Evolutionary conservation across 2,329 filamentous ascomycete species (phyloP), one percentile per base, ranked within the genome.

Genomic region (Amylocarpus encephaloides): DNA sequence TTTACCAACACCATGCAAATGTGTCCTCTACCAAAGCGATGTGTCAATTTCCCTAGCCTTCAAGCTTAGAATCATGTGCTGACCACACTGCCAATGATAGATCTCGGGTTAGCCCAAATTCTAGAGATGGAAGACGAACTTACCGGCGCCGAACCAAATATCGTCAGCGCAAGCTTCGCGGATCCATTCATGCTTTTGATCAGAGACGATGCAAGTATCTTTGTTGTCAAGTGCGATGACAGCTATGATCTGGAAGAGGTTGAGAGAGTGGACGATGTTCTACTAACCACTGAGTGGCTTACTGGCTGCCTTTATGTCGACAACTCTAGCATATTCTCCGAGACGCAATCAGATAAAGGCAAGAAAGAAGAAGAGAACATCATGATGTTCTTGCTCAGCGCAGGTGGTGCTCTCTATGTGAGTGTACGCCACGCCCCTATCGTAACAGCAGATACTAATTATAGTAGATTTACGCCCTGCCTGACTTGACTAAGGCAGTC

Each of bases 121-220:
- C 78, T 96, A 44, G 89, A 91, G 1, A 89, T 97, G 78, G 80
- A 88, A 54, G 93, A 97, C 61, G 93, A 95, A 61, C 88, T 93
- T 57, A 91, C 85, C 0, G 90, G 86, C 11, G 83, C 80, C 16
- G 88, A 95, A 61, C 84, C 88, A 4, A 78, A 84, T 47, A 85
- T 93, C 38, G 72, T 90, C 41, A 86, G 82, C 62, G 86, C 88
- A 34, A 94, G 87, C 64, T 91, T 97, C 60, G 80, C 80, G 16
- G 92, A 97, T 59, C 89, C 89, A 0, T 96, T 90, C 63, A 69
- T 98, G 11, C 72, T 95, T 2, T 77, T 97, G 12, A 71, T 95
- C 16, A 79, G 89, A 50, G 89, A 95, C 56, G 90, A 98, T 66
- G 82, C 80, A 5, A 93, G 86, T 53, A 76, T 90, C 6, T 82